phyloP scores from a whole-genome alignment of 345 rosid genomes.

The Arabis hirsuta region DNA sequence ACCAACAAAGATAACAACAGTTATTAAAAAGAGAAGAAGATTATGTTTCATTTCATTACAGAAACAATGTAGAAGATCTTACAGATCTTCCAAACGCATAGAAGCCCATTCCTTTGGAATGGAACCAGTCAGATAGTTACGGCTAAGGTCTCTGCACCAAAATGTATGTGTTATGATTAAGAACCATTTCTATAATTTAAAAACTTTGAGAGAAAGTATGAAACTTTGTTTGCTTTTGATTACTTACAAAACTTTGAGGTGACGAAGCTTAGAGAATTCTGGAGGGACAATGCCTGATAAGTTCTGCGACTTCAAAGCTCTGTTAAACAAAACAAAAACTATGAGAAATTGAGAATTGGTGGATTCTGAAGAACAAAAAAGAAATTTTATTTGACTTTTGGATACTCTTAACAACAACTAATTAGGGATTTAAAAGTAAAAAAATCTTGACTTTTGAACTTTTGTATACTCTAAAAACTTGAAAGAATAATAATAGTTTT shows the following conservation, averaged over 20 bases:
- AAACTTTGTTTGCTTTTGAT: constrained; percentile 8
- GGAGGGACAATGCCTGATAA: constrained; percentile 70
- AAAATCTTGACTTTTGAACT: no score
- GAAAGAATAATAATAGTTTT: no score
- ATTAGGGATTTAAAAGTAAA: no score
- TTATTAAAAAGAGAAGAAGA: not conserved
- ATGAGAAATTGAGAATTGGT: no score
- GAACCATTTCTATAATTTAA: not conserved
- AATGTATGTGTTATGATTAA: not conserved
- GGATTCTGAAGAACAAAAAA: no score
- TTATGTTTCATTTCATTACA: not conserved
- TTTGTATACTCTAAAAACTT: no score
- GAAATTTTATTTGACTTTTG: no score
- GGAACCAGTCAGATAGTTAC: constrained; percentile 71
- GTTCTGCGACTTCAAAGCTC: constrained; percentile 68
- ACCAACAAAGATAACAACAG: constrained; percentile 4
- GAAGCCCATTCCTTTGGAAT: constrained; percentile 80
- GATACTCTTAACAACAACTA: no score
- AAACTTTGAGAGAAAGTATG: not conserved
- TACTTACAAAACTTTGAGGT: constrained; percentile 73
- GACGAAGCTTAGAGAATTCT: constrained; percentile 70
- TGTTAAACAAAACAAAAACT: not conserved
- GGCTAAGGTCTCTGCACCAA: constrained; percentile 76
- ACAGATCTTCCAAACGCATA: constrained; percentile 71
- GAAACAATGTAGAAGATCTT: constrained; percentile 23